Percentiles rank a stretch among this genome's conserved stretches.
Conservation (phyloP, 1,284 basidiomycete genomes). For the Apiotrichum sp. region DNA sequence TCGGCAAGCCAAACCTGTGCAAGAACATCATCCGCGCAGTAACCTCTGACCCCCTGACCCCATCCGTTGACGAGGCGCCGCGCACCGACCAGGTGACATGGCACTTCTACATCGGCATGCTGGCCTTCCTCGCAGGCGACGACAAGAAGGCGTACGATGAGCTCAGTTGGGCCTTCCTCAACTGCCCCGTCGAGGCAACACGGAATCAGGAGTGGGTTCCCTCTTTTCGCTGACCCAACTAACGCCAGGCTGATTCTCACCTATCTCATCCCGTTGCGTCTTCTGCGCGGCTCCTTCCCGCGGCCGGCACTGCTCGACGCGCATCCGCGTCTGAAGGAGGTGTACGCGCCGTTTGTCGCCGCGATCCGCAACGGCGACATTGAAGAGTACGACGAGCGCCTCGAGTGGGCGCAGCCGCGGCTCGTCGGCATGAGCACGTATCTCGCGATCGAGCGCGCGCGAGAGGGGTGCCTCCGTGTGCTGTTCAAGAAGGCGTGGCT, state of each 20-base stretch:
- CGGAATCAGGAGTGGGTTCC: conserved; percentile 70
- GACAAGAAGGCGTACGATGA: conserved; percentile 79
- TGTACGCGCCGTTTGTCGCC: conserved; percentile 72
- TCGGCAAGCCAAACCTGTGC: conserved; percentile 82
- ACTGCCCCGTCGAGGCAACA: conserved; percentile 62
- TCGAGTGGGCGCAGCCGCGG: conserved; percentile 60
- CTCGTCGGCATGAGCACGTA: conserved; percentile 78
- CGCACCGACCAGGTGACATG: conserved; percentile 85
- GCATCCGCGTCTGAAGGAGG: conserved; percentile 64
- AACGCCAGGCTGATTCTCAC: conserved; percentile 69
- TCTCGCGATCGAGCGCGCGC: conserved; percentile 76
- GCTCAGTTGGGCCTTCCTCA: conserved; percentile 71
- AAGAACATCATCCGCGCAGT: conserved; percentile 89
- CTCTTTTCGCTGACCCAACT: too few species aligned
- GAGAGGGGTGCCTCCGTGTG: conserved; percentile 77
- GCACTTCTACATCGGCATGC: conserved; percentile 87
- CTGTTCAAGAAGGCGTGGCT: conserved; percentile 87
- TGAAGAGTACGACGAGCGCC: conserved; percentile 67
- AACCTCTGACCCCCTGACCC: conserved; percentile 75
- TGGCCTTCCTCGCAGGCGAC: conserved; percentile 87
- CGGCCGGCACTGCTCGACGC: conserved; percentile 59
- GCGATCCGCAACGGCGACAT: conserved; percentile 76
- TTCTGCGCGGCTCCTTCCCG: conserved; percentile 79
- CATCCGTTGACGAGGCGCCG: conserved; percentile 68
- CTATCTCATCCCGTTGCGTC: conserved; percentile 80